Conservation (phyloP, 2,329 filamentous ascomycete species). For the Fusarium sp. region DNA sequence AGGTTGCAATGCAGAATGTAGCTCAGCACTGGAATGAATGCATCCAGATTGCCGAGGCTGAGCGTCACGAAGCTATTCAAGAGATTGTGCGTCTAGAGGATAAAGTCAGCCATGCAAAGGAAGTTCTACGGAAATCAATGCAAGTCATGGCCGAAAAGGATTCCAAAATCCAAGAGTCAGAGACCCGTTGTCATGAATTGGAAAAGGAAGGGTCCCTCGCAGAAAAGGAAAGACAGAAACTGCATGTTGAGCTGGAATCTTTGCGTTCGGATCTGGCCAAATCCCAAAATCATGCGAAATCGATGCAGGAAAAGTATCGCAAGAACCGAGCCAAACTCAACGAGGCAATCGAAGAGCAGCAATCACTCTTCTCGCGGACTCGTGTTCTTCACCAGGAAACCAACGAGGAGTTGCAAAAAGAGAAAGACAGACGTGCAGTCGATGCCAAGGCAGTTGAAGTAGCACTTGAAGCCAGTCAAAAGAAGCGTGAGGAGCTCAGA, state of each 20-base stretch:
- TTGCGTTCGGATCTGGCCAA: conserved; percentile 46
- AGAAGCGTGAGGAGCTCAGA: conserved; percentile 52
- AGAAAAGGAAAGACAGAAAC: conserved; percentile 41
- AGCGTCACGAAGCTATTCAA: conserved; percentile 43
- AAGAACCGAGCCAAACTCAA: conserved; percentile 58
- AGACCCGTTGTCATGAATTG: conserved; percentile 45
- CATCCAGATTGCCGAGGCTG: conserved; percentile 49
- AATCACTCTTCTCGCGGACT: conserved; percentile 55
- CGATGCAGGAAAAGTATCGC: conserved; percentile 52
- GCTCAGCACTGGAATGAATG: conserved; percentile 53
- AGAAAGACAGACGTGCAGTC: conserved; percentile 45
- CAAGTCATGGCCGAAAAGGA: conserved; percentile 41
- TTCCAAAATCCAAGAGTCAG: conserved; percentile 42
- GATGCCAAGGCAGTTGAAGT: conserved; percentile 45
- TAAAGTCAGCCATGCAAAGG: conserved; percentile 37
- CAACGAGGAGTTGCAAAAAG: conserved; percentile 52
- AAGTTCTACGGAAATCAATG: conserved; percentile 35
- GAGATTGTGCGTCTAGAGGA: conserved; percentile 48
- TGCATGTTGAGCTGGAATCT: conserved; percentile 47
- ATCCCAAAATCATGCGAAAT: conserved; percentile 37
- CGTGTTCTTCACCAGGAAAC: conserved; percentile 52
- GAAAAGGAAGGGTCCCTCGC: conserved; percentile 44
- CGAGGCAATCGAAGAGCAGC: conserved; percentile 61
- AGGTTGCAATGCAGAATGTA: conserved; percentile 50
- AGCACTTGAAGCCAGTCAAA: conserved; percentile 47